A percentile compares a stretch with the other conserved stretches of the same genome.
Conservation (phyloP, 208 protist genomes). For the Balamuthia mandrillaris region DNA sequence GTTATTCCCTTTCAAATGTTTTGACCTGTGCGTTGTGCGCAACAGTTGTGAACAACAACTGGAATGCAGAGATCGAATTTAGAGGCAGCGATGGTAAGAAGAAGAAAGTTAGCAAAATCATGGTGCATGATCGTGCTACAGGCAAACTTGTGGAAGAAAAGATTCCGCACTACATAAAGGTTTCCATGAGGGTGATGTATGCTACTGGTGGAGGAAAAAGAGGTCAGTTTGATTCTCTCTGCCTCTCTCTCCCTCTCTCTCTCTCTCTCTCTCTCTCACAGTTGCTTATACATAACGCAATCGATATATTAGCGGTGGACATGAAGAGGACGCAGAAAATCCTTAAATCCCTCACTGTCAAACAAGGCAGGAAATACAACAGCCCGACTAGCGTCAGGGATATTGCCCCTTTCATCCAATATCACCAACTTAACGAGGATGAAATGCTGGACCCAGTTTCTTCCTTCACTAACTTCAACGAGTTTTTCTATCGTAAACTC, state of each 20-base stretch:
- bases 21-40: too few species aligned
- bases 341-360: slow-evolving; percentile 37
- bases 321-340: slow-evolving; percentile 32
- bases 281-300: background rate
- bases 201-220: background rate
- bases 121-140: slow-evolving; percentile 26
- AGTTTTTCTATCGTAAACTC: slow-evolving; percentile 74
- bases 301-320: slow-evolving; percentile 18
- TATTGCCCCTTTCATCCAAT: slow-evolving; percentile 28
- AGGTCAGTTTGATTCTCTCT: background rate
- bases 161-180: slow-evolving; percentile 42
- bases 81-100: too few species aligned
- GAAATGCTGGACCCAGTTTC: slow-evolving; percentile 33
- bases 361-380: slow-evolving; percentile 46
- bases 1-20: too few species aligned
- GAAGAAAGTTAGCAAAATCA: slow-evolving; percentile 21
- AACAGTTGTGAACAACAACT: too few species aligned
- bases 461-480: slow-evolving; percentile 63
- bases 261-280: background rate
- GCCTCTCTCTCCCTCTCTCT: background rate
- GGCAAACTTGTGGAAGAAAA: slow-evolving; percentile 38
- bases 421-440: slow-evolving; percentile 6
- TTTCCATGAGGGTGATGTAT: slow-evolving; percentile 40
- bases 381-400: slow-evolving; percentile 12
- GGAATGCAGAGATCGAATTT: too few species aligned